Base-by-base conservation (phyloP, 495 filamentous ascomycete species). In the Bacidia rubella region DNA sequence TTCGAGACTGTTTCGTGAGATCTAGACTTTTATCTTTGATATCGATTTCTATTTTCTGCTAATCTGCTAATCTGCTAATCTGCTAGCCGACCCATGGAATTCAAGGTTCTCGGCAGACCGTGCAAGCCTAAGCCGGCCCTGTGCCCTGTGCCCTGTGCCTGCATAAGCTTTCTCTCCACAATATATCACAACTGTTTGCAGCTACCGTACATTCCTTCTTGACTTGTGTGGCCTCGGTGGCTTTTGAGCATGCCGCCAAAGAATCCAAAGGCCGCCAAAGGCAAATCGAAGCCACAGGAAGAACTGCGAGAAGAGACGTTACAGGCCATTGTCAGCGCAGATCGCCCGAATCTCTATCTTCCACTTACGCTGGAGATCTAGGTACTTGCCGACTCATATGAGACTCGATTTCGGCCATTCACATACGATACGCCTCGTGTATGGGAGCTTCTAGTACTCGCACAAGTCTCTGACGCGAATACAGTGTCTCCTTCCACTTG, bases 351-450 rank as follows among this genome's bases (percentile, higher is more conserved):
- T 5, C 9, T 23, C 46, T 42, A 42, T 47, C 39, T 32, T 24
- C 29, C 42, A 38, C 42, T 4, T 21, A 43, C 15, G 29, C 29
- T 35, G 15, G 29, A 35, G 62, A 26, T 49, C 52, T 70, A 81
- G 81, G 72, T 93, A 21, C 79, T 97, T 58, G 83, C 89, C 54
- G 93, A 98, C 73, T 87, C 87, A 5, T 97, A 92, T 64, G 87
- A 96, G 67, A 89, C 86, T 9, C 72, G 85, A 63, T 97, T 96
- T 65, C 76, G 73, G 53, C 92, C 92, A 0, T 94, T 99, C 66
- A 89, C 88, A 0, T 67, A 90, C 27, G 87, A 96, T 63, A 82
- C 73, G 44, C 93, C 92, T 62, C 76, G 90, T 72, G 90, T 96
- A 76, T 60, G 40, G 29, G 29, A 35, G 5, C 29, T 35, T 35